Conservation (phyloP, 1,139 yeast genomes). For the Geotrichum bryndzae region DNA sequence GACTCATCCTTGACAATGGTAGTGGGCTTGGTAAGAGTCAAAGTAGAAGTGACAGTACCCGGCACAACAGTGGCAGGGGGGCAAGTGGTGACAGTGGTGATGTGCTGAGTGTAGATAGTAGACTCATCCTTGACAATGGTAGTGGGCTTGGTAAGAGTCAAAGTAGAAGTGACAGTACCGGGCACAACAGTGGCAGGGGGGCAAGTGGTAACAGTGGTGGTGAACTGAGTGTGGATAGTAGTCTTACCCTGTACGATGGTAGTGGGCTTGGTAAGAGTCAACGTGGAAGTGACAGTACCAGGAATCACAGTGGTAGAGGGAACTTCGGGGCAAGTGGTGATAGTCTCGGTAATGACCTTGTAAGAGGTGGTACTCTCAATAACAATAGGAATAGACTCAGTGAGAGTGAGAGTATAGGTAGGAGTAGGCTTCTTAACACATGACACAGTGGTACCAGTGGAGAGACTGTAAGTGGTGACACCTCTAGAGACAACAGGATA, state of each 20-base stretch:
- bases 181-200: slow-evolving; percentile 3
- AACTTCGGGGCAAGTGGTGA: slow-evolving; percentile 1
- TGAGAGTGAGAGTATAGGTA: slow-evolving; percentile 8
- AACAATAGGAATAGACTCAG: slow-evolving; percentile 3
- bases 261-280: slow-evolving; percentile 14
- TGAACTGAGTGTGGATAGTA: slow-evolving; percentile 3
- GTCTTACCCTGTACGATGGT: slow-evolving; percentile 10
- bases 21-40: background rate
- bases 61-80: slow-evolving; percentile 8
- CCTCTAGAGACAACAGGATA: background rate
- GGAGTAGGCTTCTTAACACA: background rate
- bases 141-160: slow-evolving; percentile 6
- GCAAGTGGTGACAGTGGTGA: slow-evolving; percentile 10
- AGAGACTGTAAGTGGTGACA: background rate
- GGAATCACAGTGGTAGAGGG: background rate
- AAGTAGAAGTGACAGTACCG: slow-evolving; percentile 17
- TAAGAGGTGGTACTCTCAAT: slow-evolving; percentile 7
- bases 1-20: background rate
- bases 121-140: background rate
- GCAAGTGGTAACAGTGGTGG: slow-evolving; percentile 7
- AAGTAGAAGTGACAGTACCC: slow-evolving; percentile 4
- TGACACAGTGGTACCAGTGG: background rate
- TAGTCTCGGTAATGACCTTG: slow-evolving; percentile 1
- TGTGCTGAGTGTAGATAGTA: background rate
- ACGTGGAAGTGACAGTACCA: slow-evolving; percentile 17